Evolutionary conservation across 805 yeast species (phyloP), one percentile per base, ranked within the genome.

Genomic region (Candida loeiensis): DNA sequence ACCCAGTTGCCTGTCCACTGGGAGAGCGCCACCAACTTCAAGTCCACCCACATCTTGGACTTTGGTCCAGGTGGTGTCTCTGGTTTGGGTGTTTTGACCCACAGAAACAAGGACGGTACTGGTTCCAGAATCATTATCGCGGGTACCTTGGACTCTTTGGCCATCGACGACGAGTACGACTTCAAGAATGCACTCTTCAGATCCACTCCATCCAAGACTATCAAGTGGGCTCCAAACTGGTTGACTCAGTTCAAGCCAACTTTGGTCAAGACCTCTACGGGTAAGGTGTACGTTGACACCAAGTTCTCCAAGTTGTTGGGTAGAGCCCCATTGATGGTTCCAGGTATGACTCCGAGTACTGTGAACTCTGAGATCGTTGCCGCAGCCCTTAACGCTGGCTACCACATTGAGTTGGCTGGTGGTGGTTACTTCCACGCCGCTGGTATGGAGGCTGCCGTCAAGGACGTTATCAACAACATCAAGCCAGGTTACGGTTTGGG

Each of bases 331-430:
- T 71, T 93, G 52, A 83, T 95, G 83, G 93, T 93, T 52, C 96
- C 99, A 27, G 99, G 99, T 72, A 93, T 93, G 99, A 93, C 99
- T 29, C 99, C 99, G 61, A 80, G 95, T 32, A 93, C 99, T 22
- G 97, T 90, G 42, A 83, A 86, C 51, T 93, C 98, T 34, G 90
- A 86, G 47, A 90, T 93, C 55, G 95, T 93, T 43, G 84, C 95
- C 46, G 95, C 96, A 22, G 83, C 97, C 20, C 76, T 90, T 58
- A 89, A 90, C 61, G 89, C 98, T 37, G 99, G 99, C 47, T 93
- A 90, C 71, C 95, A 88, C 61, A 88, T 91, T 56, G 99, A 93
- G 73, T 76, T 93, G 57, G 99, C 95, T 36, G 99, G 99, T 66
- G 99, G 99, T 76, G 99, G 98, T 58, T 93, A 93, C 69, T 93